Evolutionary conservation across 345 rosid species (phyloP).

Genomic region (Acer yangbiense): DNA sequence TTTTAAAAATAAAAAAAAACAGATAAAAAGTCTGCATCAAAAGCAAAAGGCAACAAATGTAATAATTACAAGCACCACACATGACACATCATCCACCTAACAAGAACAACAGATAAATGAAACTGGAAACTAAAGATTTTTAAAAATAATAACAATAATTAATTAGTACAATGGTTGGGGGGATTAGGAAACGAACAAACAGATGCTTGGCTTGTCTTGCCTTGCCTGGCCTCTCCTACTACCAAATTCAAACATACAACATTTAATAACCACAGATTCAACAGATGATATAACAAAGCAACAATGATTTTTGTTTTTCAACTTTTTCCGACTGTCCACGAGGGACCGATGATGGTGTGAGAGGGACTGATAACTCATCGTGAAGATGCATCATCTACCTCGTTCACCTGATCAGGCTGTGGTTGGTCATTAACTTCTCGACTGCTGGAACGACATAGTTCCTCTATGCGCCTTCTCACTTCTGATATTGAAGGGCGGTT

Average conservation of each 20-base stretch:
- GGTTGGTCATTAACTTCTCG: slow-evolving; percentile 20
- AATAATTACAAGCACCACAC: slow-evolving; percentile 52
- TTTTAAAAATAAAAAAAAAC: slow-evolving; percentile 24
- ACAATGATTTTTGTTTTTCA: slow-evolving; percentile 13
- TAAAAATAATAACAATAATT: neutral
- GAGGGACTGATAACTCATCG: slow-evolving; percentile 29
- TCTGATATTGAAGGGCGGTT: slow-evolving; percentile 69
- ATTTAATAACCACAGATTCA: slow-evolving; percentile 12
- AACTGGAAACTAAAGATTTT: neutral
- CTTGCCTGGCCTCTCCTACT: no score
- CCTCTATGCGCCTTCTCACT: slow-evolving; percentile 61
- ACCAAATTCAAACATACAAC: slow-evolving; percentile 20
- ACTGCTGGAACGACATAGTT: slow-evolving; percentile 40
- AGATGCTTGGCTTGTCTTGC: slow-evolving; percentile 12
- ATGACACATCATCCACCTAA: slow-evolving; percentile 30
- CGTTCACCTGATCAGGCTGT: slow-evolving; percentile 34
- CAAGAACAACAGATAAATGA: slow-evolving; percentile 38
- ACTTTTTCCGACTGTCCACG: slow-evolving; percentile 6
- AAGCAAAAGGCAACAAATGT: slow-evolving; percentile 35
- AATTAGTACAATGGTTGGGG: slow-evolving; percentile 18
- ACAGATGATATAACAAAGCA: slow-evolving; percentile 20
- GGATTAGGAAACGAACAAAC: neutral
- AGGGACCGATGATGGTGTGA: neutral
- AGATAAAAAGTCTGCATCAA: slow-evolving; percentile 42
- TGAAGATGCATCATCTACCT: slow-evolving; percentile 28